Conservation (phyloP, 1,139 yeast species). For the Kodamaea plutei region DNA sequence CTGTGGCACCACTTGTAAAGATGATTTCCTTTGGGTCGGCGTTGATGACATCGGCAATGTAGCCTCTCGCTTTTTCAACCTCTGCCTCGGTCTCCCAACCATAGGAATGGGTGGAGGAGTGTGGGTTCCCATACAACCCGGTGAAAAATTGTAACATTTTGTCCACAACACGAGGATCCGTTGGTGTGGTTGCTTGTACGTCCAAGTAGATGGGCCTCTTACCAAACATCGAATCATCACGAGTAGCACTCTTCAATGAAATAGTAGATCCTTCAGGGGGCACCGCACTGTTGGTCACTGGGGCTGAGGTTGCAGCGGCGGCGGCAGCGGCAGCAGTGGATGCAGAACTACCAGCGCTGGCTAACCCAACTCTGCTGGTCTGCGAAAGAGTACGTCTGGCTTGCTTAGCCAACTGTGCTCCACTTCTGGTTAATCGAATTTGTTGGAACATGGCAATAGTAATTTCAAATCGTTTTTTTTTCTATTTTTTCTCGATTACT, state of each 20-base stretch:
- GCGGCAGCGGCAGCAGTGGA: too few relatives aligned
- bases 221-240: slow-evolving; percentile 49
- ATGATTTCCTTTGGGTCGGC: slow-evolving; percentile 97
- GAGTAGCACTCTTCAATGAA: slow-evolving; percentile 40
- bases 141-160: slow-evolving; percentile 90
- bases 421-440: too few relatives aligned
- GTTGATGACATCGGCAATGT: slow-evolving; percentile 76
- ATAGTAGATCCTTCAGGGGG: slow-evolving; percentile 46
- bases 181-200: slow-evolving; percentile 97
- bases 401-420: too few relatives aligned
- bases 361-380: too few relatives aligned
- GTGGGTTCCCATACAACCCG: slow-evolving; percentile 95
- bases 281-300: slow-evolving; percentile 13
- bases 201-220: slow-evolving; percentile 88
- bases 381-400: background rate
- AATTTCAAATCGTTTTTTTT: too few relatives aligned
- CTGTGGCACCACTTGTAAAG: slow-evolving; percentile 98
- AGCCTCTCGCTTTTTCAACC: slow-evolving; percentile 79
- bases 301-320: slow-evolving; percentile 1
- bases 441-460: too few relatives aligned
- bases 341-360: too few relatives aligned
- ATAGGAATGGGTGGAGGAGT: slow-evolving; percentile 94
- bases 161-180: slow-evolving; percentile 95
- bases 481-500: too few relatives aligned
- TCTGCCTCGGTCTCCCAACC: slow-evolving; percentile 98